Base-by-base conservation (phyloP, 1,139 yeast genomes). In the Yamadazyma spencermartinsiae region DNA sequence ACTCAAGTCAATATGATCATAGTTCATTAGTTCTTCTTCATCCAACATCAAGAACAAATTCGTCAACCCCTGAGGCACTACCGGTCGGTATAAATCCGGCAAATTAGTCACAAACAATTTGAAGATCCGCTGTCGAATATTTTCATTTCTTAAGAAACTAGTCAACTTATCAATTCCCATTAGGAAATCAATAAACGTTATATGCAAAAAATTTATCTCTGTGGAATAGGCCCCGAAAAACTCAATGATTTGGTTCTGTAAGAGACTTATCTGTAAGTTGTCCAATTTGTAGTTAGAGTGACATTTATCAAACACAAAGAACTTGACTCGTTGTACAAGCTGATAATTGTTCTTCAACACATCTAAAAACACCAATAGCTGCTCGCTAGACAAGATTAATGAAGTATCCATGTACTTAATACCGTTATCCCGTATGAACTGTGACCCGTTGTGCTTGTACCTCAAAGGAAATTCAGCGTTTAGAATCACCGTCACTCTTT, bases 251-350 rank as follows among this genome's bases (percentile, higher is more conserved):
- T 52, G 47, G 28, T 33, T 41, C 32, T 49, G 53, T 4, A 43
- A 4, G 7, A 13, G 2, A 13, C 27, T 18, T 9, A 50, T 37
- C 43, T 64, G 68, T 16, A 59, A 36, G n/a, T 25, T 16, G 20
- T 46, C 46, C 10, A 56, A 41, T 23, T 54, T 56, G 11, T 41
- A 50, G 31, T 48, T 48, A 13, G 54, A 41, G 39, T 53, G 51
- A 47, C 71, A 63, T 44, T 65, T 65, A 41, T 66, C 72, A 48
- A 67, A 65, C 11, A 65, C 57, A 41, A 68, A 65, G 38, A 49
- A 62, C 41, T 54, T 54, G 37, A 68, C 50, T 27, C 50, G 49
- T 23, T 54, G 57, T 2, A 65, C 40, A 36, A 64, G 48, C 2
- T 36, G 19, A 2, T 50, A 50, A 39, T 58, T 58, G 9, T 39